Evolutionary conservation across 768 basidiomycete genomes (phyloP), one percentile per base, ranked within the genome.

Genomic region (Phanerochaete sordida): DNA sequence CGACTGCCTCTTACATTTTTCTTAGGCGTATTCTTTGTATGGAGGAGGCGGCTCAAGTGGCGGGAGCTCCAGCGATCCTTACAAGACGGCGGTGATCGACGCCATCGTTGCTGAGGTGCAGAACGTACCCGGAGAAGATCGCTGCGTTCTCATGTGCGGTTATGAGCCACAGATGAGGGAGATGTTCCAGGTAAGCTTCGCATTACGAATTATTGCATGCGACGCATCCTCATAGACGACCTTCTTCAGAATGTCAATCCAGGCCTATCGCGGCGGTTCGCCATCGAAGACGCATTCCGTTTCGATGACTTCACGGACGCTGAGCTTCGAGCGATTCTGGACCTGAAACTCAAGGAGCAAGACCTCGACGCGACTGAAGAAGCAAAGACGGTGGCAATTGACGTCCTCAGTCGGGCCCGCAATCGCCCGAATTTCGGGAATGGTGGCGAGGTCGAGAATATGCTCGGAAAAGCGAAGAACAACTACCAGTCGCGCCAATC

Each of bases 71-170:
- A 72, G 64, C 16, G 85, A 89, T 62, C 69, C 75, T 0, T 88
- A 73, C 70, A 88, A 87, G 62, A 85, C 84, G 1, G 79, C 86
- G 0, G 88, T 90, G 44, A 86, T 89, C 28, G 88, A 90, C 65
- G 88, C 87, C 0, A 81, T 90, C 28, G 87, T 90, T 0, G 88
- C 88, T 0, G 88, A 90, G 68, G 81, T 90, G 2, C 87, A 90
- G 64, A 86, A 80, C 47, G 78, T 79, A 0, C 84, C 84, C 0
- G 86, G 87, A 3, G 88, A 90, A 66, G 87, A 89, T 66, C 78
- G 86, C 30, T 87, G 85, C 56, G 84, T 90, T 0, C 72, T 90
- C 12, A 69, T 89, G 46, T 67, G 87, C 1, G 88, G 87, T 0
- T 90, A 89, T 69, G 81, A 83, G 59, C 75, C 81, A 4, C 76